These are phyloP conservation scores for Aegle marmelos DNA, from an alignment of 345 rosid genomes.

Conservation along the genomic window DNA sequence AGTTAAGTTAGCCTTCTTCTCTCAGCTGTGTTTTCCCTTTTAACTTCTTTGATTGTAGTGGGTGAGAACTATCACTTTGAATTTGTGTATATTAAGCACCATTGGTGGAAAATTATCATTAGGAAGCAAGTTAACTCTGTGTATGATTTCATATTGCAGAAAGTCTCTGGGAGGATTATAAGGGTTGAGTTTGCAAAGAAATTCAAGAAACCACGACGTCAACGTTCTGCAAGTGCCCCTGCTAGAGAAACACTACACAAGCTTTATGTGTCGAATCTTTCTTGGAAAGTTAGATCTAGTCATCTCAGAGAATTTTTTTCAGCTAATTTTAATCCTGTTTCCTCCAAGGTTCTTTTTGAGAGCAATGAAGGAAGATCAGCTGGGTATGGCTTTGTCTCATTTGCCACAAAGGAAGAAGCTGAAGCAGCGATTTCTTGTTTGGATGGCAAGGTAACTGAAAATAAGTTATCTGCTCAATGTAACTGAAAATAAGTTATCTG, in stretches of 20 bases:
- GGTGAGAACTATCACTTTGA: neutral
- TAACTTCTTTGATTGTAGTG: neutral
- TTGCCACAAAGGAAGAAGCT: slow-evolving; percentile 84
- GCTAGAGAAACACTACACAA: slow-evolving; percentile 55
- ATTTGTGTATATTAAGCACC: neutral
- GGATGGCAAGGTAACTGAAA: slow-evolving; percentile 64
- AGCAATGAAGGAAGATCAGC: slow-evolving; percentile 61
- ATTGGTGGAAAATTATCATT: neutral
- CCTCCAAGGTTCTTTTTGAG: slow-evolving; percentile 68
- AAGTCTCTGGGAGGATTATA: slow-evolving; percentile 70
- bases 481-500: slow-evolving; percentile 10
- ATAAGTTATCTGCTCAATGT: slow-evolving; percentile 24
- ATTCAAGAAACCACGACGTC: slow-evolving; percentile 49
- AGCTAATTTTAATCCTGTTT: slow-evolving; percentile 50
- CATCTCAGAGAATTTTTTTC: slow-evolving; percentile 78
- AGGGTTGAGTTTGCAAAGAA: slow-evolving; percentile 69
- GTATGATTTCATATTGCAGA: slow-evolving; percentile 37
- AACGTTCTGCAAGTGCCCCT: slow-evolving; percentile 19
- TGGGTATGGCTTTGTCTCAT: slow-evolving; percentile 89
- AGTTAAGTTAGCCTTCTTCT: neutral
- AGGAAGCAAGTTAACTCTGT: neutral
- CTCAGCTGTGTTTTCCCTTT: neutral
- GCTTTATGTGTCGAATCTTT: slow-evolving; percentile 77
- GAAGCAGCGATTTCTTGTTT: slow-evolving; percentile 67
- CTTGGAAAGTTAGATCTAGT: slow-evolving; percentile 83